Conservation (phyloP, 768 basidiomycete genomes). For the Psilocybe subaeruginosa region DNA sequence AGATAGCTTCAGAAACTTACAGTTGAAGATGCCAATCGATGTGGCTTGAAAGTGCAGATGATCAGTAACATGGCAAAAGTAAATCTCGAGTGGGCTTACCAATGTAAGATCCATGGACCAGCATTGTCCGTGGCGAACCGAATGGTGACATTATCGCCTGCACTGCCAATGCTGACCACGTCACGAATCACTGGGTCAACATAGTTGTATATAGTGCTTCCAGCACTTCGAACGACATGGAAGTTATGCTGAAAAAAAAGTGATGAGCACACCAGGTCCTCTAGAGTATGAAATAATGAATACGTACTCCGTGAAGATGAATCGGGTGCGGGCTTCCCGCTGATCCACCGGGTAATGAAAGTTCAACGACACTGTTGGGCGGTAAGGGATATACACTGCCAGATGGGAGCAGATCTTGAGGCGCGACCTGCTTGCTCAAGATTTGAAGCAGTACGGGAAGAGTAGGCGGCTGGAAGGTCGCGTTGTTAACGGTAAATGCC, state of each 20-base stretch:
- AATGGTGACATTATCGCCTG: constrained; percentile 47
- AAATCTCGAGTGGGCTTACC: background rate
- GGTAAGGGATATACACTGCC: constrained; percentile 46
- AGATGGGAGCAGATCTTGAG: constrained; percentile 37
- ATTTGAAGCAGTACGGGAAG: constrained; percentile 50
- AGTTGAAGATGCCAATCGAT: constrained; percentile 9
- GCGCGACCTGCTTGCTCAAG: constrained; percentile 37
- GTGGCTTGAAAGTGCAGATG: background rate
- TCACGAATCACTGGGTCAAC: constrained; percentile 51
- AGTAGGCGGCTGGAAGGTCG: constrained; percentile 36
- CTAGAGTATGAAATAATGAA: background rate
- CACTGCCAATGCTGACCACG: constrained; percentile 34
- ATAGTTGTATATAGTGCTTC: constrained; percentile 39
- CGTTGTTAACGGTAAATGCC: constrained; percentile 35
- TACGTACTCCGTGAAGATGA: constrained; percentile 44
- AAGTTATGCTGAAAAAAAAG: constrained; percentile 9
- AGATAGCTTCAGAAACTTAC: background rate
- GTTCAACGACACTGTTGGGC: constrained; percentile 46
- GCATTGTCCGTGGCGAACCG: constrained; percentile 67
- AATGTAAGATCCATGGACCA: constrained; percentile 50
- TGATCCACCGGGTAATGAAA: constrained; percentile 44
- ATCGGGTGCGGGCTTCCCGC: constrained; percentile 43
- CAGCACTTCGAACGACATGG: constrained; percentile 44
- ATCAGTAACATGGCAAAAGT: background rate
- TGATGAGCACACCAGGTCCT: background rate